Percentiles rank a stretch among this genome's conserved stretches.
These are phyloP conservation scores for Fusarium humuli DNA, from an alignment of 2,329 filamentous ascomycete genomes.

Conservation along the genomic window DNA sequence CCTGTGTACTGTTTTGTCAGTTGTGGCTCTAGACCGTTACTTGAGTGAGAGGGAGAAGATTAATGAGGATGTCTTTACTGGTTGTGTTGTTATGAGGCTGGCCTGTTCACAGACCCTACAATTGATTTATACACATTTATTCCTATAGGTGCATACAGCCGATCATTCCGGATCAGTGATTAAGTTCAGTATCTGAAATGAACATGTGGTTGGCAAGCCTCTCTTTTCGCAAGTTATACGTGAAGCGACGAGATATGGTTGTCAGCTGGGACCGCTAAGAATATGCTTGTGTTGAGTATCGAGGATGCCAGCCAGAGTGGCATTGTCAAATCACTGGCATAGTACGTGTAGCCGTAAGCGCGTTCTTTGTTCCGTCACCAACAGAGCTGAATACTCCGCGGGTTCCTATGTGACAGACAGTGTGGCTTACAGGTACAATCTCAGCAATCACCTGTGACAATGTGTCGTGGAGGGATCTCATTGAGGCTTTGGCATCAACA, in stretches of 20 bases:
- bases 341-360: neutral
- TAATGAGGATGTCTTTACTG: conserved; percentile 18
- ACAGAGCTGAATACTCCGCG: neutral
- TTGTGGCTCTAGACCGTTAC: neutral
- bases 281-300: neutral
- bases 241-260: neutral
- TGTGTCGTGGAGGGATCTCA: neutral
- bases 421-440: conserved; percentile 9
- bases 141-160: neutral
- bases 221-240: neutral
- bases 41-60: conserved; percentile 1
- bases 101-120: conserved; percentile 9
- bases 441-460: neutral
- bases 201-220: neutral
- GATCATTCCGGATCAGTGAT: neutral
- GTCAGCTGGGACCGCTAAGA: neutral
- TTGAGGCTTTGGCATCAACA: neutral
- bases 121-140: neutral
- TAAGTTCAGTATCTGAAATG: neutral
- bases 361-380: neutral
- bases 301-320: neutral
- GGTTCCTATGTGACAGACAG: neutral
- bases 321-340: conserved; percentile 18
- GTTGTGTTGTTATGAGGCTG: neutral
- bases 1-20: neutral